Base-by-base conservation (phyloP, 2,329 filamentous ascomycete genomes). In the Lasiodiplodia hormozganensis region DNA sequence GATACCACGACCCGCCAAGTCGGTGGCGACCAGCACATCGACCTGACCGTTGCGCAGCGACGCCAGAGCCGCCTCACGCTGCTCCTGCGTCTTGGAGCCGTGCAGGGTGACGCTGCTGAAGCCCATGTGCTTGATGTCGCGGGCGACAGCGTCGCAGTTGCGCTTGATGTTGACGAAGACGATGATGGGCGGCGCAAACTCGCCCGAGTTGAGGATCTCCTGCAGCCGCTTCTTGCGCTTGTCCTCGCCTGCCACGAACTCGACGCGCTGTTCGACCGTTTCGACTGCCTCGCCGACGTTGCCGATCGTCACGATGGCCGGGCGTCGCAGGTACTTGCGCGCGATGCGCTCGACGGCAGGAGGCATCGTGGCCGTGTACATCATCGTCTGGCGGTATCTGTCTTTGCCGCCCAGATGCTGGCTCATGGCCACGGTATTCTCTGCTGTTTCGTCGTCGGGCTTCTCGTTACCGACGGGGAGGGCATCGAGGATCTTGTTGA, bases 121-220 rank as follows among this genome's bases (percentile, higher is more conserved):
- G 74, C 96, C 96, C 89, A 96, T 96, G 65, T 92, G 88, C 77
- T 97, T 96, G 84, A 99, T 96, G 77, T 98, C 95, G 70, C 93
- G 88, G 3, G 95, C 95, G 58, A 99, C 91, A 69, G 93, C 92
- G 79, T 99, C 96, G 83, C 95, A 98, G 83, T 98, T 98, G 74
- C 94, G 92, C 83, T 98, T 98, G 89, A 98, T 97, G 81, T 99
- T 99, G 87, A 99, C 96, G 79, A 99, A 99, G 71, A 99, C 94
- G 74, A 99, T 99, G 79, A 99, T 97, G 18, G 96, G 96, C 10
- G 95, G 88, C 8, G 87, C 85, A 81, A 94, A 98, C 72, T 94
- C 90, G 73, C 90, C 86, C 1, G 91, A 94, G 58, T 87, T 85
- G 49, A 99, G 88, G 70, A 99, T 96, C 75, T 98, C 93, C 73